phyloP scores from a whole-genome alignment of 345 rosid species.

The Raphanus sativus region DNA sequence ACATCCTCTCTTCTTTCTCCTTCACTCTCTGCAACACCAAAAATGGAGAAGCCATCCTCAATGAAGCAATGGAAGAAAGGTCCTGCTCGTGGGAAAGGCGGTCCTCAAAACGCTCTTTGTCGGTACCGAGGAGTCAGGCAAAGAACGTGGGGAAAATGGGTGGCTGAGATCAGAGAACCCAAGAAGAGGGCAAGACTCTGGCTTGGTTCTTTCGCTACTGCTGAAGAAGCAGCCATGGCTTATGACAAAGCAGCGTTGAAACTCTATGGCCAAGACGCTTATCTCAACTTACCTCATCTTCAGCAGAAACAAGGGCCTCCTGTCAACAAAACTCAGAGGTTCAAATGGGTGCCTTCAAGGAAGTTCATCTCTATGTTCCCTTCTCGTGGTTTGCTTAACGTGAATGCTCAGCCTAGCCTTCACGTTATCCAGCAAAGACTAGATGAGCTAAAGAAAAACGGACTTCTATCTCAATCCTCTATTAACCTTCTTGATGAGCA shows the following conservation, averaged over 20 bases:
- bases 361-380: constrained; percentile 90
- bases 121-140: constrained; percentile 88
- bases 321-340: constrained; percentile 33
- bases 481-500: constrained; percentile 29
- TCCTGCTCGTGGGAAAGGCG: constrained; percentile 89
- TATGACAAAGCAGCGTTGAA: constrained; percentile 80
- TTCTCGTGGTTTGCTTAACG: constrained; percentile 69
- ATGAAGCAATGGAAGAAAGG: constrained; percentile 90
- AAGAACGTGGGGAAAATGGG: constrained; percentile 99
- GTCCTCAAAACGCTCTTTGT: constrained; percentile 83
- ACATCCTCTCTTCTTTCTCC: constrained; percentile 38
- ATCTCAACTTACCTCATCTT: constrained; percentile 89
- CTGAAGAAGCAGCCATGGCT: constrained; percentile 97
- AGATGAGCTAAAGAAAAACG: constrained; percentile 69
- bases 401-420: constrained; percentile 86
- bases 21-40: constrained; percentile 16
- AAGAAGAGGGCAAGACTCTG: constrained; percentile 85
- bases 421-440: constrained; percentile 86
- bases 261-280: constrained; percentile 80
- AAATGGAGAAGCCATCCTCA: constrained; percentile 49
- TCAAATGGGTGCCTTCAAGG: constrained; percentile 85
- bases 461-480: constrained; percentile 43
- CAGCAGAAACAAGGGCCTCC: constrained; percentile 31
- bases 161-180: constrained; percentile 93
- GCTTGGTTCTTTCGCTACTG: constrained; percentile 85